Evolutionary conservation across 192 early-diverging fungal species (phyloP).

Genomic region (Entomortierella beljakovae): DNA sequence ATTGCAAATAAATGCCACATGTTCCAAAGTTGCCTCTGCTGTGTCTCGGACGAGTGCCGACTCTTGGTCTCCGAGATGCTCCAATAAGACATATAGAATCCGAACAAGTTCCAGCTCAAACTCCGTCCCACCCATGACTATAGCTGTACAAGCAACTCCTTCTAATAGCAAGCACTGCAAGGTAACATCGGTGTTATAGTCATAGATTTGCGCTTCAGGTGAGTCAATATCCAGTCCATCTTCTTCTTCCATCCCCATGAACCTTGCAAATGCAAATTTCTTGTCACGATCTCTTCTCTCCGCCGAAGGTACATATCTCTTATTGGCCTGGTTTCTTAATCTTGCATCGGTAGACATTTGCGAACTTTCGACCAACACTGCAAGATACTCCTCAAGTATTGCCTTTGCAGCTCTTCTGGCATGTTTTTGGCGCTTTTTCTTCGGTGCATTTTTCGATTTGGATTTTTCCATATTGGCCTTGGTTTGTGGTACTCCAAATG

Average conservation of each 20-base stretch:
- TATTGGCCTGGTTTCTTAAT: slow-evolving; percentile 2
- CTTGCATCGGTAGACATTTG: slow-evolving; percentile 22
- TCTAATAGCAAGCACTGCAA: slow-evolving; percentile 39
- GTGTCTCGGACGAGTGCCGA: slow-evolving; percentile 53
- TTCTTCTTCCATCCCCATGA: slow-evolving; percentile 21
- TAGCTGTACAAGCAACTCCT: slow-evolving; percentile 35
- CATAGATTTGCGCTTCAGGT: slow-evolving; percentile 20
- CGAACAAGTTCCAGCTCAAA: slow-evolving; percentile 57
- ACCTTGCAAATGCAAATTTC: slow-evolving; percentile 8
- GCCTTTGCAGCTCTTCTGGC: slow-evolving; percentile 26
- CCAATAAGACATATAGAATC: slow-evolving; percentile 57
- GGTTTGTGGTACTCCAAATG: not conserved
- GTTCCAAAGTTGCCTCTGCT: slow-evolving; percentile 56
- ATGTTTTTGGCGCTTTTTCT: slow-evolving; percentile 18
- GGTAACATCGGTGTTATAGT: slow-evolving; percentile 27
- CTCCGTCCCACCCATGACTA: slow-evolving; percentile 35
- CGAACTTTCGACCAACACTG: slow-evolving; percentile 18
- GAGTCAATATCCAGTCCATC: slow-evolving; percentile 8
- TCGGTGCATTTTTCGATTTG: not conserved
- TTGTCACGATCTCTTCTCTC: slow-evolving; percentile 1
- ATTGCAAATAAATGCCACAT: slow-evolving; percentile 53
- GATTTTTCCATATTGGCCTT: not conserved
- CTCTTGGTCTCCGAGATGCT: slow-evolving; percentile 58
- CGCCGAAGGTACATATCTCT: not conserved
- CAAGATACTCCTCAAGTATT: slow-evolving; percentile 40